Conservation (phyloP, 306 rosid genomes). For the Cyamopsis tetragonoloba region DNA sequence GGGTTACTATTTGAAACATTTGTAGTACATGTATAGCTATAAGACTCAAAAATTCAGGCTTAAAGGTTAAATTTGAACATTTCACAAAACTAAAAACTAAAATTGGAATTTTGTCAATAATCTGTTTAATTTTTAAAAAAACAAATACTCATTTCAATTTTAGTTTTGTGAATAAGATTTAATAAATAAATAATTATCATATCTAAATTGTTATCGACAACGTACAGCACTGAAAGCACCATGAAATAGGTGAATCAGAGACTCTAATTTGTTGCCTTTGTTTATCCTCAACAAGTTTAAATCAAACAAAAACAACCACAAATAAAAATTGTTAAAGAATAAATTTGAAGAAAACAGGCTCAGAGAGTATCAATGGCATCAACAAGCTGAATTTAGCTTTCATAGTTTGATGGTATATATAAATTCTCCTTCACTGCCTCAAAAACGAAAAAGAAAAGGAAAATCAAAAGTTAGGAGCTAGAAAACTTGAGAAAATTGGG, state of each 20-base stretch:
- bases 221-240: constrained; percentile 82
- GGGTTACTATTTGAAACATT: no score
- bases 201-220: constrained; percentile 68
- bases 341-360: constrained; percentile 28
- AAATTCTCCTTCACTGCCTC: constrained; percentile 51
- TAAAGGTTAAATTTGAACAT: no score
- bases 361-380: constrained; percentile 56
- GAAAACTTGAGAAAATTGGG: neutral
- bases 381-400: constrained; percentile 65
- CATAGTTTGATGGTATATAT: constrained; percentile 97
- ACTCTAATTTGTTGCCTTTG: constrained; percentile 94
- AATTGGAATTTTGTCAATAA: no score
- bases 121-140: no score
- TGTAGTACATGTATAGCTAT: no score
- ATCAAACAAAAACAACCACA: neutral
- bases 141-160: no score
- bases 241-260: constrained; percentile 59
- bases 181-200: no score
- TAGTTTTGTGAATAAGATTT: no score
- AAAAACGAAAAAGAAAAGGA: neutral
- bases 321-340: neutral
- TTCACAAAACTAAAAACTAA: no score
- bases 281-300: neutral
- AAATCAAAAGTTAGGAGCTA: fast-evolving
- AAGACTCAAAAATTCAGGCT: no score